These are phyloP conservation scores for Trichosanthes truncata DNA, from an alignment of 306 rosid genomes.

Conservation along the genomic window DNA sequence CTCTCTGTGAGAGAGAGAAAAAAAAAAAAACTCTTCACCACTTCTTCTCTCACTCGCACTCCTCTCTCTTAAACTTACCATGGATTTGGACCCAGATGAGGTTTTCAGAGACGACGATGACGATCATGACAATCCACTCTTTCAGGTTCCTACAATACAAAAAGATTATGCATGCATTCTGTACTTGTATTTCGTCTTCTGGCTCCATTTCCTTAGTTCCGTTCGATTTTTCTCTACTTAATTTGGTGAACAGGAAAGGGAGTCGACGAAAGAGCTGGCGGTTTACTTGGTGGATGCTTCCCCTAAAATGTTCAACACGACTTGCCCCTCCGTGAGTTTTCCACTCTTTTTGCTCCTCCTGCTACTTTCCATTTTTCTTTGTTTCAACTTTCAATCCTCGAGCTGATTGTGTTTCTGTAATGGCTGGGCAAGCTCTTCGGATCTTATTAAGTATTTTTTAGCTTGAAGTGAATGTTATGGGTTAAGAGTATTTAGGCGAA, in stretches of 20 bases:
- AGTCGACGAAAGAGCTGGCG: slow-evolving; percentile 50
- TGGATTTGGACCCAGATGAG: slow-evolving; percentile 74
- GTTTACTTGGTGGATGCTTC: slow-evolving; percentile 88
- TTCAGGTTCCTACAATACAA: slow-evolving; percentile 13
- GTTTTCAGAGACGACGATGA: slow-evolving; percentile 86
- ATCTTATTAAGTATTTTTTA: background rate
- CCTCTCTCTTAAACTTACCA: background rate
- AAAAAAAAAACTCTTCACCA: background rate
- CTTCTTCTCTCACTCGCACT: background rate
- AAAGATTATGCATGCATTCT: background rate
- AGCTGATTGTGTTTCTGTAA: background rate
- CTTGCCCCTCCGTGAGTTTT: slow-evolving; percentile 40
- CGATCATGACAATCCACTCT: slow-evolving; percentile 36
- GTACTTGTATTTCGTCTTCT: background rate
- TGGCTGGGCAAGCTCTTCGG: background rate
- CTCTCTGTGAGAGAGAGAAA: background rate
- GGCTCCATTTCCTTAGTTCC: background rate
- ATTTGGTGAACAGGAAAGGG: slow-evolving; percentile 34
- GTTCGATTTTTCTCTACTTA: background rate
- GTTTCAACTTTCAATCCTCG: background rate
- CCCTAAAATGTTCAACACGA: slow-evolving; percentile 62
- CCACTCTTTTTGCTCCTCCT: background rate
- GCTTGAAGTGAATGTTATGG: background rate
- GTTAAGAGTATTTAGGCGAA: background rate
- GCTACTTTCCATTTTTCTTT: background rate